Conservation (phyloP, 371 early-diverging fungal genomes). For the Mucor piriformis region DNA sequence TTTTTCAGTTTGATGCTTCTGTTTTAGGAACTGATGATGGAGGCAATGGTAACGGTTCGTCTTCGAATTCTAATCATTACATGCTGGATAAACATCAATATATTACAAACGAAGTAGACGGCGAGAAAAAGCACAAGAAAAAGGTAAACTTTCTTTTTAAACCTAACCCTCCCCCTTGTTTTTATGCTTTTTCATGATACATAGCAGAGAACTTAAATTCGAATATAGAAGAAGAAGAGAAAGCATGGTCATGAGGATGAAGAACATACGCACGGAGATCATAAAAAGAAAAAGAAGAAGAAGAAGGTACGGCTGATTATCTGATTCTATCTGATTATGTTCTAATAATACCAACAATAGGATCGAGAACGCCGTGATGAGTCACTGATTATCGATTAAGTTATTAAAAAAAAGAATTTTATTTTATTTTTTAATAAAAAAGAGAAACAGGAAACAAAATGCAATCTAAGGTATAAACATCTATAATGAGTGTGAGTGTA, state of each 20-base stretch:
- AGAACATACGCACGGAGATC: slow-evolving; percentile 53
- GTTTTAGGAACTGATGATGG: slow-evolving; percentile 56
- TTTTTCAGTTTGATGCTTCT: slow-evolving; percentile 57
- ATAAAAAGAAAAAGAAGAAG: slow-evolving; percentile 65
- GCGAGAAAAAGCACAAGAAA: slow-evolving; percentile 63
- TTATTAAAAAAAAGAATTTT: background rate
- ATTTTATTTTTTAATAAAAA: background rate
- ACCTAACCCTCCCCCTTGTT: background rate
- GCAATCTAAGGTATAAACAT: slow-evolving; percentile 1
- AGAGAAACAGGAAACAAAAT: background rate
- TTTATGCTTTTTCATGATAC: background rate
- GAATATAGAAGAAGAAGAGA: slow-evolving; percentile 65
- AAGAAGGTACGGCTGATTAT: slow-evolving; percentile 52
- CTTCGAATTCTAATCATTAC: background rate
- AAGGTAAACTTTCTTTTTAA: slow-evolving; percentile 44
- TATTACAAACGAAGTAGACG: slow-evolving; percentile 36
- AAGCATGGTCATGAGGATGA: slow-evolving; percentile 64
- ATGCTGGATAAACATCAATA: slow-evolving; percentile 1
- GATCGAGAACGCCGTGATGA: slow-evolving; percentile 10
- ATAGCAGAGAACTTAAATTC: background rate
- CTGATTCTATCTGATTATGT: too few relatives aligned
- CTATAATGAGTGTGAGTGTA: background rate
- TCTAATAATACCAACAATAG: too few relatives aligned
- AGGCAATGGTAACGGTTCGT: slow-evolving; percentile 3
- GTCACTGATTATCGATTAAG: background rate